Conservation (phyloP, 164 flowering plant species). For the Malania oleifera region DNA sequence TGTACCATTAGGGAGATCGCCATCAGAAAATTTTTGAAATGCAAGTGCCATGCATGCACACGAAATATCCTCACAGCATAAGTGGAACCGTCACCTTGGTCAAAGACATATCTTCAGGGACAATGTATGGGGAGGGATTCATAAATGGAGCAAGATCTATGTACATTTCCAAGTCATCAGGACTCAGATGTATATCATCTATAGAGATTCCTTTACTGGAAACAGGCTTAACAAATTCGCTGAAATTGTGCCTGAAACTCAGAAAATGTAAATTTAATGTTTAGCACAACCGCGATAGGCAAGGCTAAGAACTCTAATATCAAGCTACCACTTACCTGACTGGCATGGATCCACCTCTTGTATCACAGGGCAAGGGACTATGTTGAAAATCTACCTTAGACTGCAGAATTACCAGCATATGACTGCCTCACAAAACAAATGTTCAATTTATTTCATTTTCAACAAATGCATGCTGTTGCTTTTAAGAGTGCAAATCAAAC, state of each 20-base stretch:
- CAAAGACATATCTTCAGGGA: conserved; percentile 95
- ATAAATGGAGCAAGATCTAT: conserved; percentile 92
- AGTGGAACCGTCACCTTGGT: conserved; percentile 55
- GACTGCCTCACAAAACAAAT: conserved; percentile 49
- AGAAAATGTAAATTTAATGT: conserved; percentile 7
- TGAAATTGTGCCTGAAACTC: conserved; percentile 60
- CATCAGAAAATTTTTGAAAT: not conserved
- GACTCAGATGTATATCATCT: conserved; percentile 67
- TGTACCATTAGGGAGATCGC: conserved; percentile 25
- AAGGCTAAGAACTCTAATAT: not conserved
- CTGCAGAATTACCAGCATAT: conserved; percentile 83
- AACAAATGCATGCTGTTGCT: not conserved
- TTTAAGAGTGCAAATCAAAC: not conserved
- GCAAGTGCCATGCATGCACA: not conserved
- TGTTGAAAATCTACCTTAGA: conserved; percentile 94
- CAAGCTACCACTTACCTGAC: conserved; percentile 42
- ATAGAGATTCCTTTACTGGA: conserved; percentile 84
- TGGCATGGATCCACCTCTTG: conserved; percentile 48
- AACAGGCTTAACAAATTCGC: conserved; percentile 89
- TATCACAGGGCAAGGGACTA: conserved; percentile 68
- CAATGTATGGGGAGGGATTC: conserved; percentile 92
- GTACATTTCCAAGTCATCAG: conserved; percentile 97
- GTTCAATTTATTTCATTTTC: conserved; percentile 7
- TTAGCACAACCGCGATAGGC: not conserved
- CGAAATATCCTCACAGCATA: not conserved